Conservation (phyloP, 2,329 filamentous ascomycete species). For the Colletotrichum endophyticum region DNA sequence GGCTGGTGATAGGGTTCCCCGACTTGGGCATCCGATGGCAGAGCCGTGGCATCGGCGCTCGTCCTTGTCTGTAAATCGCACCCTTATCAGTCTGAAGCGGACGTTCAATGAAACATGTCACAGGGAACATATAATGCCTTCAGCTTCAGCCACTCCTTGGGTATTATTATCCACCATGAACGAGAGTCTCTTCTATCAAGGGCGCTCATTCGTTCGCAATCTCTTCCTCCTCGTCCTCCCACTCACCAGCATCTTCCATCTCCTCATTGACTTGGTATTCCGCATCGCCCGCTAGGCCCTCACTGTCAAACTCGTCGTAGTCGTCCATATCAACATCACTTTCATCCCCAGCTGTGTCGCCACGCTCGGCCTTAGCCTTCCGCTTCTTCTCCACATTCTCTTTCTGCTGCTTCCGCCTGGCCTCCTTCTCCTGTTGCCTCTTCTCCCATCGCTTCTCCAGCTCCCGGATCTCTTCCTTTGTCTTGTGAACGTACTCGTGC, state of each 20-base stretch:
- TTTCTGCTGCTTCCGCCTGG: constrained; percentile 79
- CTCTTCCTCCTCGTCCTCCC: constrained; percentile 56
- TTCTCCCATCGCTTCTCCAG: constrained; percentile 85
- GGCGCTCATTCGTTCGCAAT: constrained; percentile 31
- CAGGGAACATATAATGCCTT: background rate
- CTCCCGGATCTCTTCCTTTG: constrained; percentile 74
- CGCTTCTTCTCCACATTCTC: constrained; percentile 91
- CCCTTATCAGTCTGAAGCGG: background rate
- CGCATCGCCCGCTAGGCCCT: constrained; percentile 53
- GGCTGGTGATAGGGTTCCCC: background rate
- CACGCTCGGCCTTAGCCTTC: constrained; percentile 51
- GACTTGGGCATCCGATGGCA: background rate
- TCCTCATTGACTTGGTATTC: constrained; percentile 53
- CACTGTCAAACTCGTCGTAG: constrained; percentile 56
- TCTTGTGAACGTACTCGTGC: constrained; percentile 94
- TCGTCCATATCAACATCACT: constrained; percentile 47
- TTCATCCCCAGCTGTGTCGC: constrained; percentile 34
- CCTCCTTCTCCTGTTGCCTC: constrained; percentile 80
- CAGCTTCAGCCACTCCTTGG: background rate
- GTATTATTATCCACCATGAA: constrained; percentile 1
- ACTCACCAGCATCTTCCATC: constrained; percentile 56
- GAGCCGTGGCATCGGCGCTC: background rate
- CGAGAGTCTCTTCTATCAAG: background rate
- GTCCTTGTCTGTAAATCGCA: background rate
- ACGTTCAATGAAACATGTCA: background rate